Percentiles rank a stretch among this genome's conserved stretches.
Evolutionary conservation across 805 yeast species (phyloP).

Genomic region (Saccharomyces cerevisiae): DNA sequence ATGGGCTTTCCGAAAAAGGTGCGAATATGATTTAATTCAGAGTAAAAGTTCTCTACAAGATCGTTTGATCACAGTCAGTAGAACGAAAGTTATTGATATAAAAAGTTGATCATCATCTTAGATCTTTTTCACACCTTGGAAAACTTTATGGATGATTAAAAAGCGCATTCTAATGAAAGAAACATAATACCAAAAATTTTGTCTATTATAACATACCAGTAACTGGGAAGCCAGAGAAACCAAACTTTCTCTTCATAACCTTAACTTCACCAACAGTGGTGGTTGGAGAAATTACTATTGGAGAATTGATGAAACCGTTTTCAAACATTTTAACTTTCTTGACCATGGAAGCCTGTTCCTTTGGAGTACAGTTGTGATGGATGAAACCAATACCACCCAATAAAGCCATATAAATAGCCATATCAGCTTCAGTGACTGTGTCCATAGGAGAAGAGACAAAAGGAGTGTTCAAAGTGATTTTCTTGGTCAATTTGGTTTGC

Average conservation of each 20-base stretch:
- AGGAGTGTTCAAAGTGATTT: constrained; percentile 85
- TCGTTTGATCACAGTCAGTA: constrained; percentile 95
- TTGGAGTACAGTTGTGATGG: constrained; percentile 94
- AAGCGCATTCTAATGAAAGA: neutral
- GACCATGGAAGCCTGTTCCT: constrained; percentile 98
- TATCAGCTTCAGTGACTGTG: constrained; percentile 92
- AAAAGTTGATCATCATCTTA: constrained; percentile 46
- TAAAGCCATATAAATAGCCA: constrained; percentile 98
- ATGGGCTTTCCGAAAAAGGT: neutral
- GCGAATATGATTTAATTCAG: constrained; percentile 28
- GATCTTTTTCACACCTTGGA: neutral
- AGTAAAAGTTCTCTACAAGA: constrained; percentile 71
- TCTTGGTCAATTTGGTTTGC: constrained; percentile 84
- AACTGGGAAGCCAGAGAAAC: constrained; percentile 97
- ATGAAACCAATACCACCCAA: constrained; percentile 98
- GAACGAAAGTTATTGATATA: constrained; percentile 92
- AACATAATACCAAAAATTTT: neutral
- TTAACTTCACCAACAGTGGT: constrained; percentile 76
- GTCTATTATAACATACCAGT: constrained; percentile 97
- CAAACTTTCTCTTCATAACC: constrained; percentile 58
- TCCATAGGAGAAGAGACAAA: constrained; percentile 99
- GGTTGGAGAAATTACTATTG: constrained; percentile 72
- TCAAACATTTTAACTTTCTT: constrained; percentile 92
- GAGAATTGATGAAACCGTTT: constrained; percentile 94
- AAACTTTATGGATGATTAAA: neutral